phyloP scores from a whole-genome alignment of 2,329 filamentous ascomycete genomes.

The Parastagonospora avenae region DNA sequence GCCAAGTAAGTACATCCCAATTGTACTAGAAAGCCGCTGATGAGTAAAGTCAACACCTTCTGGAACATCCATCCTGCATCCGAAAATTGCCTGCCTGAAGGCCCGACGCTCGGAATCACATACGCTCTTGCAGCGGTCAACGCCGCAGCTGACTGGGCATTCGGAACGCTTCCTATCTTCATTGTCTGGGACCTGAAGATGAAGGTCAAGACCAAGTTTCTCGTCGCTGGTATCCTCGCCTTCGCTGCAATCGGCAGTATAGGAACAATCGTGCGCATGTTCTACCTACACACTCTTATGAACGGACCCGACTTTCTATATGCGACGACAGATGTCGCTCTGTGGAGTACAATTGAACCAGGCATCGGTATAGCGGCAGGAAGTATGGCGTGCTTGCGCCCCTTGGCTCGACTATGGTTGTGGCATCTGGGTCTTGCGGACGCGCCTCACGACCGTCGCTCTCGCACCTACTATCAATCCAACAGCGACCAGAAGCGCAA shows the following conservation, averaged over 20 bases:
- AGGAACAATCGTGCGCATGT: constrained; percentile 55
- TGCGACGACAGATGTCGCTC: constrained; percentile 51
- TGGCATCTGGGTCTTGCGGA: constrained; percentile 26
- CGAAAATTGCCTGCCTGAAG: constrained; percentile 49
- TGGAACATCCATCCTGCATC: constrained; percentile 52
- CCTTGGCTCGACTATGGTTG: constrained; percentile 48
- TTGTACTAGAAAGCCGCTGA: background rate
- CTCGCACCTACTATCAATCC: constrained; percentile 11
- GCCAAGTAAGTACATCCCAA: constrained; percentile 37
- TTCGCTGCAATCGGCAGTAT: constrained; percentile 59
- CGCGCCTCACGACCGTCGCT: constrained; percentile 15
- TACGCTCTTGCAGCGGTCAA: constrained; percentile 46
- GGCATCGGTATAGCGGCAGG: constrained; percentile 52
- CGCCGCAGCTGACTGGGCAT: constrained; percentile 39
- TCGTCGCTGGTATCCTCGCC: constrained; percentile 59
- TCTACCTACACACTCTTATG: constrained; percentile 47
- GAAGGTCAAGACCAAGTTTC: constrained; percentile 56
- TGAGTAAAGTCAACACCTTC: constrained; percentile 50
- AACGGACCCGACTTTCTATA: constrained; percentile 51
- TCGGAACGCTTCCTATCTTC: constrained; percentile 50
- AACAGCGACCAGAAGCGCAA: constrained; percentile 14
- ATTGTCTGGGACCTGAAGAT: constrained; percentile 63
- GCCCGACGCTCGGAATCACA: constrained; percentile 58
- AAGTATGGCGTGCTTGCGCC: constrained; percentile 56
- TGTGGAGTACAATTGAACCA: constrained; percentile 44